These are phyloP conservation scores for Ustilago sp. DNA, from an alignment of 1,284 basidiomycete genomes.

Conservation along the genomic window DNA sequence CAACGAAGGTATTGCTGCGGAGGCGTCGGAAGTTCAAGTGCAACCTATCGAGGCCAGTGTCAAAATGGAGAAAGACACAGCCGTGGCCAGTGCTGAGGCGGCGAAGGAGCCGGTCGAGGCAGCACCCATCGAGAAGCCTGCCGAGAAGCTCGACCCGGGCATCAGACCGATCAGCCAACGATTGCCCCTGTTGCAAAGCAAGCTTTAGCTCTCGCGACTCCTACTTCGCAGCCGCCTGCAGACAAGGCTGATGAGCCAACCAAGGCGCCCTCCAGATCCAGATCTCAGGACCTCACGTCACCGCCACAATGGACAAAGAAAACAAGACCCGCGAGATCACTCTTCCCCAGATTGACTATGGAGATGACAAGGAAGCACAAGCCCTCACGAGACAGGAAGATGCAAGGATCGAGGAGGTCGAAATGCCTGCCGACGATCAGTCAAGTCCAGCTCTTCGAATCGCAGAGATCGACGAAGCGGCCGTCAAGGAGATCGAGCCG, in stretches of 20 bases:
- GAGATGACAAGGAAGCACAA: constrained; percentile 34
- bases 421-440: constrained; percentile 26
- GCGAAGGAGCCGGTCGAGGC: constrained; percentile 3
- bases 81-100: constrained; percentile 10
- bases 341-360: constrained; percentile 35
- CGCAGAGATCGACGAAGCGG: constrained; percentile 32
- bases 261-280: constrained; percentile 25
- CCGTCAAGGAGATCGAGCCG: constrained; percentile 27
- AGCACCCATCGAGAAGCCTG: background rate
- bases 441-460: constrained; percentile 27
- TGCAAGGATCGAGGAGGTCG: constrained; percentile 41
- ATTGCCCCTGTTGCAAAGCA: background rate
- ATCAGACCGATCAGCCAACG: background rate
- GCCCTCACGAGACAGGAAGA: constrained; percentile 27
- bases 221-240: constrained; percentile 2
- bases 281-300: constrained; percentile 30
- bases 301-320: constrained; percentile 34
- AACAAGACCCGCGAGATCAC: constrained; percentile 30
- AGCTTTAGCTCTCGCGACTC: background rate
- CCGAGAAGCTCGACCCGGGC: background rate
- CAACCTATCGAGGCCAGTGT: background rate
- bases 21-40: background rate
- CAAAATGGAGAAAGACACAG: constrained; percentile 24
- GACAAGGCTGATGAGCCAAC: background rate
- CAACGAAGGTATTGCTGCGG: background rate